Percentiles rank a stretch among this genome's conserved stretches.
Conservation (phyloP, 305 asterid species). For the Solanum hybrid region DNA sequence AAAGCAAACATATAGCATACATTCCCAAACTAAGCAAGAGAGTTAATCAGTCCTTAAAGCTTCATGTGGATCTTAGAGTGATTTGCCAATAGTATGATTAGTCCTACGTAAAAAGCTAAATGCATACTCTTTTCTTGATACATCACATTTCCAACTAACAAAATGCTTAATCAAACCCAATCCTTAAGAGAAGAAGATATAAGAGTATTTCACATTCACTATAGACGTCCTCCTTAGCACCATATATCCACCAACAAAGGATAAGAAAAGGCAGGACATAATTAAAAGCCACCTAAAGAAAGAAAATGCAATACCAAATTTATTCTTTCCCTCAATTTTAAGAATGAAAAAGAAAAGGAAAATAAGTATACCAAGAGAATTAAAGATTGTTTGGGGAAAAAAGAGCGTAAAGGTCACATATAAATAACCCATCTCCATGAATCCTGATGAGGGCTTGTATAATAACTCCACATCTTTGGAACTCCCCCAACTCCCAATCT, state of each 20-base stretch:
- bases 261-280: background rate
- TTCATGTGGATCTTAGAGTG: background rate
- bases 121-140: background rate
- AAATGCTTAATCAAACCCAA: background rate
- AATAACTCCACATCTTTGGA: background rate
- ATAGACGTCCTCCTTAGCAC: background rate
- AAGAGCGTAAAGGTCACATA: background rate
- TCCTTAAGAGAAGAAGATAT: background rate
- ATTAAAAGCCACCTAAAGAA: background rate
- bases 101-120: background rate
- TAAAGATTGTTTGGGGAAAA: background rate
- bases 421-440: background rate
- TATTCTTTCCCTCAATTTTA: background rate
- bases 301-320: background rate
- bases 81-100: background rate
- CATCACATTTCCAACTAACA: background rate
- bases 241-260: background rate
- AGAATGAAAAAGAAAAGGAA: background rate
- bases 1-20: background rate
- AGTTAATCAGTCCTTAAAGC: background rate
- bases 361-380: background rate
- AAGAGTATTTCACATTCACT: background rate
- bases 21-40: background rate
- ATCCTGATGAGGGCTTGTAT: background rate
- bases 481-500: background rate